A percentile compares a stretch with the other conserved stretches of the same genome.
These are phyloP conservation scores for Pyrenopolyporus hunteri DNA, from an alignment of 495 filamentous ascomycete species.

Conservation along the genomic window DNA sequence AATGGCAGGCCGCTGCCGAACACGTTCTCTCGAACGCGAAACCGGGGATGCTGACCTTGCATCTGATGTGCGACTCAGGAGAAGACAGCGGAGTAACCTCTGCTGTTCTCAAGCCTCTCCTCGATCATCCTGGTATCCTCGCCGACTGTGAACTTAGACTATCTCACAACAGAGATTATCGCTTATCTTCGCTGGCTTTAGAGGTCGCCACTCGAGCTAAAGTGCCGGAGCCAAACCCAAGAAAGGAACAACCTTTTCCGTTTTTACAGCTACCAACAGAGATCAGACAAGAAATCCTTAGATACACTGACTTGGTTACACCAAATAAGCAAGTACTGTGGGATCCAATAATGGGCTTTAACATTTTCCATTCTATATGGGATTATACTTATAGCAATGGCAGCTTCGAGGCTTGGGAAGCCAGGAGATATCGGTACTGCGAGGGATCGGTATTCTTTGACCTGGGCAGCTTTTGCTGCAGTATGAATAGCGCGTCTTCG, in stretches of 20 bases:
- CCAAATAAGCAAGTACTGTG: background rate
- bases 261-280: background rate
- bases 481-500: background rate
- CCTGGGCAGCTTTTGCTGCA: background rate
- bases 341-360: background rate
- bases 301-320: slow-evolving; percentile 1
- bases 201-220: background rate
- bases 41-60: background rate
- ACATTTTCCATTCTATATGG: background rate
- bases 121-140: background rate
- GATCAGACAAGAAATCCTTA: slow-evolving; percentile 2
- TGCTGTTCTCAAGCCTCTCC: background rate
- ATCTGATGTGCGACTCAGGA: background rate
- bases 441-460: background rate
- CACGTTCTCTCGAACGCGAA: background rate
- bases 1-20: background rate
- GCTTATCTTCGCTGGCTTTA: background rate
- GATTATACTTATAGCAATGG: background rate
- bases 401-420: too few species aligned
- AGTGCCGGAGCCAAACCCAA: background rate
- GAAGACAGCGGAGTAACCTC: background rate
- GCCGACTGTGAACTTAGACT: background rate
- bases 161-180: background rate
- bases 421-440: background rate
- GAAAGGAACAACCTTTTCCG: background rate